These are phyloP conservation scores for Sindora glabra DNA, from an alignment of 306 rosid genomes.

Conservation along the genomic window DNA sequence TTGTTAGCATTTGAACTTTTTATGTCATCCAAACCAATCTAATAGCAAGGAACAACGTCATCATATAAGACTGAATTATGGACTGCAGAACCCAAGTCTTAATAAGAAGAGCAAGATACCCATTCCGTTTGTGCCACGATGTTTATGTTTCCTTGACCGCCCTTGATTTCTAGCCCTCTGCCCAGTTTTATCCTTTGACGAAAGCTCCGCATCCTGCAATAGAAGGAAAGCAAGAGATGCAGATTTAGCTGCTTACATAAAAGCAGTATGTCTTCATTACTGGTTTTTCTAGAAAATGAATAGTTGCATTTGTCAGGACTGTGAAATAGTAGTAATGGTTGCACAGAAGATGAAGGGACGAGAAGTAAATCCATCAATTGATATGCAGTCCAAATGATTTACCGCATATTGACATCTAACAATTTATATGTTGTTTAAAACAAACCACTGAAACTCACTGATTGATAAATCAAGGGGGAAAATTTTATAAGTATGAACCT, in stretches of 20 bases:
- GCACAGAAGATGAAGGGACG: too few species aligned
- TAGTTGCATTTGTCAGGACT: background rate
- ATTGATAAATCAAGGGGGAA: too few species aligned
- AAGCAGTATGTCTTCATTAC: background rate
- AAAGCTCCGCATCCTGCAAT: conserved; percentile 54
- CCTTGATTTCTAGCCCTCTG: conserved; percentile 60
- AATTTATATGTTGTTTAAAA: too few species aligned
- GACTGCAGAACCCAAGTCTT: background rate
- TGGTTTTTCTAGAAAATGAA: background rate
- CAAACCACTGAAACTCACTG: too few species aligned
- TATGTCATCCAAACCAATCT: too few species aligned
- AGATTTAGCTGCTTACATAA: background rate
- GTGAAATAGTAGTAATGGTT: background rate
- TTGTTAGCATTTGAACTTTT: background rate
- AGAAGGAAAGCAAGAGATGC: conserved; percentile 2
- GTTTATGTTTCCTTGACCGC: conserved; percentile 57
- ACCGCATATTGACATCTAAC: too few species aligned
- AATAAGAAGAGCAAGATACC: conserved; percentile 30
- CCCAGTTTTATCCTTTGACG: conserved; percentile 58
- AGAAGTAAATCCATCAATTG: too few species aligned
- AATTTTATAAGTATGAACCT: conserved; percentile 32
- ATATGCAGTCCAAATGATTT: too few species aligned
- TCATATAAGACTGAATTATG: background rate
- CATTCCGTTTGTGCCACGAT: conserved; percentile 59
- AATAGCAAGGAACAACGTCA: too few species aligned